These are phyloP conservation scores for Poronia punctata DNA, from an alignment of 495 filamentous ascomycete species.

Conservation along the genomic window DNA sequence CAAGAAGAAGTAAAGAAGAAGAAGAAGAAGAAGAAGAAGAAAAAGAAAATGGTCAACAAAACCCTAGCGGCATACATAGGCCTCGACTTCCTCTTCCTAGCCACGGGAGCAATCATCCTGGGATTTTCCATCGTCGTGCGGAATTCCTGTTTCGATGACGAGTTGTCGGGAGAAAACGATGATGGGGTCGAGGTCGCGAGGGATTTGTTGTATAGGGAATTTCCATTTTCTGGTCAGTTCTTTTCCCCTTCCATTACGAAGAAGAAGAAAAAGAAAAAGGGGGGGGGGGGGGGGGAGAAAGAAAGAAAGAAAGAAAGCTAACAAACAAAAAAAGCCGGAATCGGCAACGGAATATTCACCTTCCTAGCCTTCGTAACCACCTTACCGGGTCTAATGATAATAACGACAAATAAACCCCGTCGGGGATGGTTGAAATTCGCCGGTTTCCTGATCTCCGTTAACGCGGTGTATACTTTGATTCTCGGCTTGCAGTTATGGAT, in stretches of 20 bases:
- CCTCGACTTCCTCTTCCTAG: constrained; percentile 54
- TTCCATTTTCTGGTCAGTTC: constrained; percentile 55
- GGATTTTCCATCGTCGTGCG: constrained; percentile 53
- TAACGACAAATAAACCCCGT: constrained; percentile 48
- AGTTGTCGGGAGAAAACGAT: too few species aligned
- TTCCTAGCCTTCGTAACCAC: constrained; percentile 49
- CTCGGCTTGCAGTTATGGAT: constrained; percentile 65
- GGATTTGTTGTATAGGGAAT: constrained; percentile 53
- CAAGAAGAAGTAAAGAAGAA: too few species aligned
- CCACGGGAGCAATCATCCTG: constrained; percentile 56
- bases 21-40: too few species aligned
- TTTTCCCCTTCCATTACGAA: too few species aligned
- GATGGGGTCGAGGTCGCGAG: constrained; percentile 52
- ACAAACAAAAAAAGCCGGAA: constrained; percentile 44
- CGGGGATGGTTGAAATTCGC: constrained; percentile 54
- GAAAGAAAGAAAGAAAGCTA: too few species aligned
- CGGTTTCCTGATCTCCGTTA: constrained; percentile 52
- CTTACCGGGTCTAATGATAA: constrained; percentile 56
- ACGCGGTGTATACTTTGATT: constrained; percentile 54
- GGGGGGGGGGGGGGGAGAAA: background rate
- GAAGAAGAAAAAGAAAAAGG: too few species aligned
- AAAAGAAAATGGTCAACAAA: constrained; percentile 56
- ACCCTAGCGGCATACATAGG: constrained; percentile 51
- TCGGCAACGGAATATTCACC: constrained; percentile 58
- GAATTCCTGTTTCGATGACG: constrained; percentile 40